Conservation (phyloP, 1,284 basidiomycete species). For the Tylopilus microsporus region DNA sequence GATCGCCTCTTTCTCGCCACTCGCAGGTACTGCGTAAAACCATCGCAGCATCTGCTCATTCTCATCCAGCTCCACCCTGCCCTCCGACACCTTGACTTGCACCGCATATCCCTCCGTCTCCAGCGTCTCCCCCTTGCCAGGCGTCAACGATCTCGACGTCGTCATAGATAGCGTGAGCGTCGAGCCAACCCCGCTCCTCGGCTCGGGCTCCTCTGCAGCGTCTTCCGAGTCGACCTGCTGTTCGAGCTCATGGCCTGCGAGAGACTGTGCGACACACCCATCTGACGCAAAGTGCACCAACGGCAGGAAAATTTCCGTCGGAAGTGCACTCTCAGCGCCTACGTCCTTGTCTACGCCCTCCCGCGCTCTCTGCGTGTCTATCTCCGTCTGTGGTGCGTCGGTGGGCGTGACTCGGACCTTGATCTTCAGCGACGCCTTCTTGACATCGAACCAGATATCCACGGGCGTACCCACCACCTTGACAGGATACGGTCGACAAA, state of each 20-base stretch:
- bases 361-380: slow-evolving; percentile 6
- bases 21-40: slow-evolving; percentile 73
- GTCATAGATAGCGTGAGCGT: slow-evolving; percentile 20
- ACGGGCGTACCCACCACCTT: slow-evolving; percentile 60
- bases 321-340: slow-evolving; percentile 34
- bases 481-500: slow-evolving; percentile 76
- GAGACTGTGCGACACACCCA: slow-evolving; percentile 29
- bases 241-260: background rate
- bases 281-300: slow-evolving; percentile 80
- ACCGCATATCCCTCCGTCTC: slow-evolving; percentile 35
- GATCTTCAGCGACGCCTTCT: slow-evolving; percentile 1
- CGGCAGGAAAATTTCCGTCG: slow-evolving; percentile 85
- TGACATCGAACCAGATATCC: slow-evolving; percentile 54
- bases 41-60: slow-evolving; percentile 74
- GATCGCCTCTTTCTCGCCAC: slow-evolving; percentile 50
- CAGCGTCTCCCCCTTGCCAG: slow-evolving; percentile 10
- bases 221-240: slow-evolving; percentile 6
- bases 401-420: slow-evolving; percentile 56
- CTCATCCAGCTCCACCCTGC: slow-evolving; percentile 53
- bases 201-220: background rate
- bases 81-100: slow-evolving; percentile 56
- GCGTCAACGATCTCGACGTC: background rate
- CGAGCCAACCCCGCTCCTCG: slow-evolving; percentile 15
- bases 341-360: slow-evolving; percentile 10
- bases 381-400: slow-evolving; percentile 36